These are phyloP conservation scores for Conringia planisiliqua DNA, from an alignment of 345 rosid genomes.

Conservation along the genomic window DNA sequence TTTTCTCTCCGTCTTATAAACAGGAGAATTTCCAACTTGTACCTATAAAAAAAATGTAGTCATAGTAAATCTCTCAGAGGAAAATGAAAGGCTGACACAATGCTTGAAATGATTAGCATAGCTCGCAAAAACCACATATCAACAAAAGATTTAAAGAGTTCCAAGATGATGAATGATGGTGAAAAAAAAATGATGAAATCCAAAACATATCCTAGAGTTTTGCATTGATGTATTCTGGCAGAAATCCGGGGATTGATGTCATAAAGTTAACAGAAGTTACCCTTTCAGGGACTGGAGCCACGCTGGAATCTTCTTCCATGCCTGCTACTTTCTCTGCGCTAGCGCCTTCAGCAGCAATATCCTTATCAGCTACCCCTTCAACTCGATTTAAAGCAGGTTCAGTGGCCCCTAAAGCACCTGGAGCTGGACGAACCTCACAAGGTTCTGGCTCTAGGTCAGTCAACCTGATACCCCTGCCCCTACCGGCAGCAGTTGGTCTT, in stretches of 20 bases:
- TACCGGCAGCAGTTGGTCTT: slow-evolving; percentile 76
- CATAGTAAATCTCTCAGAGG: slow-evolving; percentile 6
- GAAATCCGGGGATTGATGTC: background rate
- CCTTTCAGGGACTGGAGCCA: slow-evolving; percentile 87
- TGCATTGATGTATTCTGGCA: background rate
- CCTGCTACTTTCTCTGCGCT: slow-evolving; percentile 70
- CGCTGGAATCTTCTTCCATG: slow-evolving; percentile 76
- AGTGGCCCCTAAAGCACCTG: slow-evolving; percentile 57
- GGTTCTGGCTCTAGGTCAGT: slow-evolving; percentile 85
- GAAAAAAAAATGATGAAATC: background rate
- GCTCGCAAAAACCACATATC: background rate
- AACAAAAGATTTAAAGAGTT: background rate
- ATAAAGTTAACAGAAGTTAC: slow-evolving; percentile 39
- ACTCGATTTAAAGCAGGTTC: slow-evolving; percentile 65
- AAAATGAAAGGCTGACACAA: slow-evolving; percentile 5
- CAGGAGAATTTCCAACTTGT: slow-evolving; percentile 87
- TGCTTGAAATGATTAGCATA: background rate
- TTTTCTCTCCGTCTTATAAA: slow-evolving; percentile 77
- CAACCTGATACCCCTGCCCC: slow-evolving; percentile 86
- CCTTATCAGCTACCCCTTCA: slow-evolving; percentile 79
- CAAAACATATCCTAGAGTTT: background rate
- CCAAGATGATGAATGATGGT: background rate
- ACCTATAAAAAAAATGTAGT: slow-evolving; percentile 47
- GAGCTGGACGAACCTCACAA: slow-evolving; percentile 59
- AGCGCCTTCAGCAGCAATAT: slow-evolving; percentile 75